Evolutionary conservation across 768 basidiomycete genomes (phyloP).

Genomic region (Trametes sanguinea): DNA sequence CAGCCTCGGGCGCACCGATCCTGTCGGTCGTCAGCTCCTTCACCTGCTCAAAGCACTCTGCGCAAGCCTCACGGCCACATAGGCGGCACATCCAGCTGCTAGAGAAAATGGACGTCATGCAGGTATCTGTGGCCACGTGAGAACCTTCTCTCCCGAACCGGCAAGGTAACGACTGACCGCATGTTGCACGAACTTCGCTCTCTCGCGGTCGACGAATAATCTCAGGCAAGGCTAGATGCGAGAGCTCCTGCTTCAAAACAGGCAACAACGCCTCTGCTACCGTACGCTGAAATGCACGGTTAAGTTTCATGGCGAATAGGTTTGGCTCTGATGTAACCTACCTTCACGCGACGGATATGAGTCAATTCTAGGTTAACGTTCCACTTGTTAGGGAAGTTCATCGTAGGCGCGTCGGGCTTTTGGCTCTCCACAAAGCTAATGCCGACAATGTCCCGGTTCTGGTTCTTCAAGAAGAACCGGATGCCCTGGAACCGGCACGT

Average conservation of each 20-base stretch:
- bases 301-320: not conserved
- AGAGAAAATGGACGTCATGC: slow-evolving; percentile 91
- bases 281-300: slow-evolving; percentile 47
- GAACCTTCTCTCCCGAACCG: slow-evolving; percentile 4
- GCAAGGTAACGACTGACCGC: slow-evolving; percentile 53
- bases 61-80: slow-evolving; percentile 89
- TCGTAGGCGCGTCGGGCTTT: slow-evolving; percentile 55
- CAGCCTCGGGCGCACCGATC: slow-evolving; percentile 47
- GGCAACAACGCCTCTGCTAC: slow-evolving; percentile 71
- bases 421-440: slow-evolving; percentile 71
- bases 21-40: slow-evolving; percentile 59
- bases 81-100: slow-evolving; percentile 88
- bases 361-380: slow-evolving; percentile 54
- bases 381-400: slow-evolving; percentile 70
- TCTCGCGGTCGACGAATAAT: slow-evolving; percentile 77
- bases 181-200: slow-evolving; percentile 81
- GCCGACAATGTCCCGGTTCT: slow-evolving; percentile 57
- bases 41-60: slow-evolving; percentile 78
- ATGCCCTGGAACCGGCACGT: slow-evolving; percentile 88
- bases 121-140: slow-evolving; percentile 63
- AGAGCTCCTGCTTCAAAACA: slow-evolving; percentile 61
- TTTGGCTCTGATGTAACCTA: slow-evolving; percentile 30
- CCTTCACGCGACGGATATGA: slow-evolving; percentile 65
- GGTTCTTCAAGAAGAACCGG: slow-evolving; percentile 71
- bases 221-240: slow-evolving; percentile 55